Evolutionary conservation across 805 yeast species (phyloP), one percentile per base, ranked within the genome.

Genomic region (Pichia ethanolica): DNA sequence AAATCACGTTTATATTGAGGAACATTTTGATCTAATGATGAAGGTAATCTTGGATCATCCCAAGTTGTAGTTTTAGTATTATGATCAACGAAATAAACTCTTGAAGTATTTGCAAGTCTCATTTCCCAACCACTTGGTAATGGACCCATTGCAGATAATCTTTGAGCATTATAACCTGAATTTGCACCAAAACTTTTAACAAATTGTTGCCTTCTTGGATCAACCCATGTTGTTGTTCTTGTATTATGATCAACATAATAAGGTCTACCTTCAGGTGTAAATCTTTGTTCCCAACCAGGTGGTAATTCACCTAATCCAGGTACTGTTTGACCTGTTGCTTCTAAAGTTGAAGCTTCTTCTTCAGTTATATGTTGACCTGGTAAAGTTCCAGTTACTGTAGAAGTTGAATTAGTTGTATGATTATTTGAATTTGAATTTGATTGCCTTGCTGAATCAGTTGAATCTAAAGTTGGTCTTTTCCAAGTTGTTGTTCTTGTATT

Each of bases 211-310:
- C 99, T 82, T 70, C 99, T 81, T 56, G 99, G 99, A 68, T 93
- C 99, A 43, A 93, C 99, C 99, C 99, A 93, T 11, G 99, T 93
- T 4, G 99, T 93, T 1, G 99, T 93, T 68, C 99, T 80, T n/a
- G 99, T 93, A 68, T 93, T 93, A 71, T 93, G 99, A 68, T 93
- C 99, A 44, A 93, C 99, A 67, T 90, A 93, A 70, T 93, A 93
- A 7, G 98, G 95, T 65, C 99, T 81, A 38, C 99, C 99, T 70
- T 93, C 99, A 30, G 96, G 96, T 7, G 99, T 93, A 61, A 86
- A 86, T 56, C 99, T 77, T 71, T 91, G 98, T 70, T 93, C 99
- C 99, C 99, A 93, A 39, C 99, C 99, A 10, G 96, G 81, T 8
- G 99, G 99, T 55, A 93, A 75, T 71, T 93, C 99, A 32, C 99